Base-by-base conservation (phyloP, 495 filamentous ascomycete species). In the Platismatia glauca region DNA sequence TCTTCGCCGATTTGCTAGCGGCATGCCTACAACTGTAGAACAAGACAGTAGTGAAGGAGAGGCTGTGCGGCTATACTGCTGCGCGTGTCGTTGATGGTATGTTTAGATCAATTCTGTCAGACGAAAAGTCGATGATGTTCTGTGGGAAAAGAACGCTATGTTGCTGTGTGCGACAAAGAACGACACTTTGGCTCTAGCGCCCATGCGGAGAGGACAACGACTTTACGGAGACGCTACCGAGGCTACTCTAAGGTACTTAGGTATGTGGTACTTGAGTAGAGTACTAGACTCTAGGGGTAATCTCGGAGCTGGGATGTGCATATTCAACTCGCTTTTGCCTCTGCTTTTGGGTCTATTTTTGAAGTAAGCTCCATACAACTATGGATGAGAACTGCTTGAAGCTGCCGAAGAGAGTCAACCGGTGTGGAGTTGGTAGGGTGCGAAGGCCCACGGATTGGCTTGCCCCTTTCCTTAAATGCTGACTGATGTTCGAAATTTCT, bases 401-500 rank as follows among this genome's bases (percentile, higher is more conserved):
- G 39, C 24, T 58, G 9, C 34, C n/a, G 55, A 16, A 27, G n/a
- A 48, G 44, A 7, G 44, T 12, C 44, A 48, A 24, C 13, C 7
- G 44, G 7, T 50, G 12, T 50, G 46, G 3, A 50, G 0, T 50
- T 29, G 15, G 13, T 50, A 24, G 46, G 12, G 24, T 27, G 12
- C 11, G n/a, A 52, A 29, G 5, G 24, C 24, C 48, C 31, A 29
- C 2, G 12, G 16, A 5, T 29, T 52, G 24, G 5, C 37, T 31
- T 9, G 11, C 16, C n/a, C 31, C 27, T 7, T 33, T 34, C 24
- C 76, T 86, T 90, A 97, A 76, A 96, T 75, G 79, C 89, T 89
- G 71, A 96, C 87, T 61, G 92, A 80, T 68, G 77, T 89, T 77
- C 91, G 86, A 90, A 97, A 99, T 64, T 91, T 90, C 64, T 81